These are phyloP conservation scores for Kazachstania sp. DNA, from an alignment of 1,139 yeast genomes.

Conservation along the genomic window DNA sequence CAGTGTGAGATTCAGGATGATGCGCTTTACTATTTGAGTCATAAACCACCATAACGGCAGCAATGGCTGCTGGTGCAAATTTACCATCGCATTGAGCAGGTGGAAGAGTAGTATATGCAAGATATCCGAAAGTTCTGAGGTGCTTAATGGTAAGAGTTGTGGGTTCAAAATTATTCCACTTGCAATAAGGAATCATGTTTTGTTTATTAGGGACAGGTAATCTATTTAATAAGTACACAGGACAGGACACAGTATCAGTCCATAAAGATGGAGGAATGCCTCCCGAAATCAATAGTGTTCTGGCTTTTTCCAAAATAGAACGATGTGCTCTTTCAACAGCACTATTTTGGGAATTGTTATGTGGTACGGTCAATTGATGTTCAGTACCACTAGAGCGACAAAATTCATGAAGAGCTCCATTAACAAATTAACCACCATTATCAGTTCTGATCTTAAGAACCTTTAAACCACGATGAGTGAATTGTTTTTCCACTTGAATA, in stretches of 20 bases:
- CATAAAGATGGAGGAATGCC: constrained; percentile 7
- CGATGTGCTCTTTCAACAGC: constrained; percentile 10
- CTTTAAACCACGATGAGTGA: constrained; percentile 6
- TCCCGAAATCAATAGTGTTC: constrained; percentile 1
- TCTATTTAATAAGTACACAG: constrained; percentile 8
- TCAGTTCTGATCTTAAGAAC: constrained; percentile 7
- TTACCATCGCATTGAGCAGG: neutral
- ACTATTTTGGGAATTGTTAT: constrained; percentile 10
- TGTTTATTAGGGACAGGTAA: neutral
- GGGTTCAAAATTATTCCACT: neutral
- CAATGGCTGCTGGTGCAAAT: neutral
- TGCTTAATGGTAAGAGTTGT: neutral
- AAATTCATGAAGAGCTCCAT: neutral
- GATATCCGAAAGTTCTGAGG: neutral
- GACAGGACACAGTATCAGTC: constrained; percentile 6
- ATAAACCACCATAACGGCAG: neutral
- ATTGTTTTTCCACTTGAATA: constrained; percentile 4
- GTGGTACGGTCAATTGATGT: constrained; percentile 11
- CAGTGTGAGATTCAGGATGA: neutral
- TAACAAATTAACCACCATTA: constrained; percentile 11
- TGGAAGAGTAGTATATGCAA: neutral
- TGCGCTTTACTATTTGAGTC: neutral
- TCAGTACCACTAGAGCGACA: constrained; percentile 3
- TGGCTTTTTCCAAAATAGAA: constrained; percentile 1
- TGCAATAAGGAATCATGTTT: neutral